A percentile compares a stretch with the other conserved stretches of the same genome.
Evolutionary conservation across 768 basidiomycete genomes (phyloP).

Genomic region (Collybia mongolica): DNA sequence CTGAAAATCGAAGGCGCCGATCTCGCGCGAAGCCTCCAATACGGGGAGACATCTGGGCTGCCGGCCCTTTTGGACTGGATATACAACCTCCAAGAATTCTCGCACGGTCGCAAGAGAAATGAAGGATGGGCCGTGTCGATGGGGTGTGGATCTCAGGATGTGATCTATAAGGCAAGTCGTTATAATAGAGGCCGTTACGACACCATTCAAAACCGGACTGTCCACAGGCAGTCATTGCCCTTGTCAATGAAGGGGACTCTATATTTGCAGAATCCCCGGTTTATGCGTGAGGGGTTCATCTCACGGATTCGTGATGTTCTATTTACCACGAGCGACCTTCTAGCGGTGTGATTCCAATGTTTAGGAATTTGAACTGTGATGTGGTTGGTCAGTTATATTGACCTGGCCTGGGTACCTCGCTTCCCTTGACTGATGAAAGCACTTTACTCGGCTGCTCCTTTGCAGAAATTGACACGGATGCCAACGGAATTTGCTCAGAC

Average conservation of each 20-base stretch:
- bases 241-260: slow-evolving; percentile 75
- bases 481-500: slow-evolving; percentile 57
- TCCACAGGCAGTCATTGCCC: slow-evolving; percentile 58
- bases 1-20: slow-evolving; percentile 58
- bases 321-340: slow-evolving; percentile 3
- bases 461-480: slow-evolving; percentile 70
- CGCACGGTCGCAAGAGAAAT: slow-evolving; percentile 60
- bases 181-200: not conserved
- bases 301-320: not conserved
- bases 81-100: slow-evolving; percentile 62
- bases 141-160: slow-evolving; percentile 86
- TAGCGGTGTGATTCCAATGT: slow-evolving; percentile 64
- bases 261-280: slow-evolving; percentile 51
- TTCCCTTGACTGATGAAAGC: not conserved
- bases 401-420: not conserved
- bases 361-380: slow-evolving; percentile 50
- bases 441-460: not conserved
- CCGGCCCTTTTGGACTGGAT: slow-evolving; percentile 68
- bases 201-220: slow-evolving; percentile 20
- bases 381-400: slow-evolving; percentile 46
- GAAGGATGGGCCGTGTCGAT: slow-evolving; percentile 78
- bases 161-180: slow-evolving; percentile 74
- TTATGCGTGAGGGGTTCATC: slow-evolving; percentile 51
- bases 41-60: slow-evolving; percentile 72
- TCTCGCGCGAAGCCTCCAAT: slow-evolving; percentile 70